Conservation (phyloP, 2,329 filamentous ascomycete genomes). For the Fusarium veterinarium region DNA sequence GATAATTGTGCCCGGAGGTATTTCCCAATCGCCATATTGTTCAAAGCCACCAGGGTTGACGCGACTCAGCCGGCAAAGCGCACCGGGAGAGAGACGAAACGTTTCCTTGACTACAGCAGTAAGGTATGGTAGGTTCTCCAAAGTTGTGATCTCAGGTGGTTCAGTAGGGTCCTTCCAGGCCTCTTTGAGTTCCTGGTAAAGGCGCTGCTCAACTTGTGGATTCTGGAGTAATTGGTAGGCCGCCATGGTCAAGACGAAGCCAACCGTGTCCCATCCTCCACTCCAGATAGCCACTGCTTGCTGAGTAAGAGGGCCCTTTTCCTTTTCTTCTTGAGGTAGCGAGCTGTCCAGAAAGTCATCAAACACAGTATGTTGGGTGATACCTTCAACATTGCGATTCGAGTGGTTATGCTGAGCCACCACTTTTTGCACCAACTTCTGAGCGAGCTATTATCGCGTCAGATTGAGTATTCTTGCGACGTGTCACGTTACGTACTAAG, state of each 20-base stretch:
- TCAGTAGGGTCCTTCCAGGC: not conserved
- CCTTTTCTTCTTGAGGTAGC: not conserved
- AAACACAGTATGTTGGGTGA: not conserved
- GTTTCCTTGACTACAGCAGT: constrained; percentile 2
- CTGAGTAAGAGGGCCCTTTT: not conserved
- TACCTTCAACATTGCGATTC: not conserved
- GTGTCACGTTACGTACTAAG: not conserved
- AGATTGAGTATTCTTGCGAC: not conserved
- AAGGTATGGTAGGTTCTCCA: not conserved
- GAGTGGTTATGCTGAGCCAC: not conserved
- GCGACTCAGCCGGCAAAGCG: not conserved
- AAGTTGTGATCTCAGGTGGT: not conserved
- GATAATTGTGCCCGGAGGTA: not conserved
- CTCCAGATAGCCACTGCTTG: constrained; percentile 11
- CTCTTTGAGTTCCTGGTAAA: not conserved
- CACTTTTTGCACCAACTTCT: not conserved
- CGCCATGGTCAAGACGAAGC: not conserved
- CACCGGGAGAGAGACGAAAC: not conserved
- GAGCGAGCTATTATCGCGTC: not conserved
- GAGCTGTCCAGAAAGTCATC: constrained; percentile 4
- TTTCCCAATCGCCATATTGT: not conserved
- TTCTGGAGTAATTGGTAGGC: not conserved
- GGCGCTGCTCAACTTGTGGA: not conserved
- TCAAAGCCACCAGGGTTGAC: not conserved
- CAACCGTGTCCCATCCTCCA: constrained; percentile 5